phyloP scores from a whole-genome alignment of 1,139 yeast genomes.

The Sugiyamaella neomexicana region DNA sequence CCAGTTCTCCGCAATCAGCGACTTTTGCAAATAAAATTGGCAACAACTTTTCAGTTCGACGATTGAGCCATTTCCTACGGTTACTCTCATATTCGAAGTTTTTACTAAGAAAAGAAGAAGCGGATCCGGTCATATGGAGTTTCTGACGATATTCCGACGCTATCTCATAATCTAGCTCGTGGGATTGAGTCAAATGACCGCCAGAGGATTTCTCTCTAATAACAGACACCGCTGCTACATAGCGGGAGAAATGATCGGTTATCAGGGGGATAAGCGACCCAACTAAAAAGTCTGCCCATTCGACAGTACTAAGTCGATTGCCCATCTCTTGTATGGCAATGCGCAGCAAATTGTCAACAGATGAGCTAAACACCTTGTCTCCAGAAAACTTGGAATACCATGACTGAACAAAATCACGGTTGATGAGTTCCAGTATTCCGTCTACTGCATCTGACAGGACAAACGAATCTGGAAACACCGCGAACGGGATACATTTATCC shows the following conservation, averaged over 20 bases:
- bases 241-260: conserved; percentile 62
- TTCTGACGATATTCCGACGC: conserved; percentile 60
- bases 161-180: conserved; percentile 55
- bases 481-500: conserved; percentile 29
- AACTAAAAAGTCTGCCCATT: conserved; percentile 59
- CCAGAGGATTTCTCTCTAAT: conserved; percentile 35
- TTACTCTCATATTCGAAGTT: conserved; percentile 46
- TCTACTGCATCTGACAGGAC: conserved; percentile 56
- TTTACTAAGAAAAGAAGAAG: conserved; percentile 30
- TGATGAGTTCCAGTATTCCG: conserved; percentile 52
- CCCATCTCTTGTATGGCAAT: conserved; percentile 47
- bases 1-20: conserved; percentile 44
- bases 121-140: conserved; percentile 58
- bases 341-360: conserved; percentile 53
- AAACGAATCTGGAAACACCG: conserved; percentile 53
- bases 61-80: conserved; percentile 55
- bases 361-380: conserved; percentile 54
- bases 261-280: conserved; percentile 61
- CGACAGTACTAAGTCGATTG: conserved; percentile 47
- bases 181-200: conserved; percentile 42
- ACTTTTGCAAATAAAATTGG: conserved; percentile 51
- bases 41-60: conserved; percentile 47
- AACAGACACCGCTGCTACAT: conserved; percentile 51
- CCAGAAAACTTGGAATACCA: conserved; percentile 63
- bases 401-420: conserved; percentile 59